phyloP scores from a whole-genome alignment of 345 rosid species.

The Melaleuca alternifolia region DNA sequence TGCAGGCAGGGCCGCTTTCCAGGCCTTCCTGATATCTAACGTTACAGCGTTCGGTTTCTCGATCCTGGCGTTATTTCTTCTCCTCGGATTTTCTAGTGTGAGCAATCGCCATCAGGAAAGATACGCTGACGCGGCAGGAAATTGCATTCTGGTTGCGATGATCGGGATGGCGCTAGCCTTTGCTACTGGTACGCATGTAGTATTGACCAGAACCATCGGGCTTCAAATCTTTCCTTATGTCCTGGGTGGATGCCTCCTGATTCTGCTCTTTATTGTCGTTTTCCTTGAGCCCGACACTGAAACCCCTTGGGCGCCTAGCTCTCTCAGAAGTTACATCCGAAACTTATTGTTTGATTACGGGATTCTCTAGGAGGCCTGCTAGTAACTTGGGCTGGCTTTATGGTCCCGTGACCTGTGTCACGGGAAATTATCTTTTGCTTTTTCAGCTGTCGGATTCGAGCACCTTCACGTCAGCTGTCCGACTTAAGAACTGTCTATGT shows the following conservation, averaged over 20 bases:
- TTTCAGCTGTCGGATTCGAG: neutral
- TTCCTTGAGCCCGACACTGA: neutral
- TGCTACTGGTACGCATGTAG: too few relatives aligned
- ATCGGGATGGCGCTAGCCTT: neutral
- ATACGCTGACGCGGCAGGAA: accelerated
- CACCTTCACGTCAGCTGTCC: neutral
- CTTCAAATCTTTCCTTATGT: too few relatives aligned
- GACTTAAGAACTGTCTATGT: neutral
- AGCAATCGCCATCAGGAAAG: too few relatives aligned
- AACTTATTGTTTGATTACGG: too few relatives aligned
- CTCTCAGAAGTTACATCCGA: neutral
- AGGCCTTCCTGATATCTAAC: neutral
- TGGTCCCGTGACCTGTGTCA: neutral
- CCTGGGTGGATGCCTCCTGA: too few relatives aligned
- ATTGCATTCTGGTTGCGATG: neutral
- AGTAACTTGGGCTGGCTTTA: neutral
- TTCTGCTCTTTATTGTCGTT: accelerated
- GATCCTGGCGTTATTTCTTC: neutral
- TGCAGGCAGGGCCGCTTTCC: neutral
- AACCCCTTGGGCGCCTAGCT: neutral
- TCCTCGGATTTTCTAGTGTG: too few relatives aligned
- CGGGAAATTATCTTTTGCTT: neutral
- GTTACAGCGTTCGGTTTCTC: neutral
- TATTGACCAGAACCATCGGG: too few relatives aligned
- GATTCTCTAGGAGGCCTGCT: neutral